A percentile compares a stretch with the other conserved stretches of the same genome.
phyloP scores from a whole-genome alignment of 2,329 filamentous ascomycete genomes.

The Chaetothyriales sp. region DNA sequence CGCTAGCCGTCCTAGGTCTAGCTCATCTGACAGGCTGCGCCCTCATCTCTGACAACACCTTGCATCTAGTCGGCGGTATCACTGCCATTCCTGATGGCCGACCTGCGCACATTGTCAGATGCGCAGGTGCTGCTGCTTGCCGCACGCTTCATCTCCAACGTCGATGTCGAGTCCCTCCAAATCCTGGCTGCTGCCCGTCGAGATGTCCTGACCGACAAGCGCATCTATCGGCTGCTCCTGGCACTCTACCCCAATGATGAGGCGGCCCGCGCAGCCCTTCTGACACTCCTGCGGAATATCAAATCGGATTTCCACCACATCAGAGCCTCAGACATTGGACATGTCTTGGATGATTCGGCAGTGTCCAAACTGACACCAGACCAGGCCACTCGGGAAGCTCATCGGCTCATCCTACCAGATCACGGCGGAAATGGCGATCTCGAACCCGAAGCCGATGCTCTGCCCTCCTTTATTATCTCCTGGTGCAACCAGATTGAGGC shows the following conservation, averaged over 20 bases:
- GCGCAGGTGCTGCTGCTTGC: constrained; percentile 45
- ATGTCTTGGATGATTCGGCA: neutral
- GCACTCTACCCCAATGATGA: constrained; percentile 48
- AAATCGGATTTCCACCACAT: constrained; percentile 22
- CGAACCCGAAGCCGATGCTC: neutral
- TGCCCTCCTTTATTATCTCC: constrained; percentile 38
- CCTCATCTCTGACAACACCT: too few relatives aligned
- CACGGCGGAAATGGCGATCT: neutral
- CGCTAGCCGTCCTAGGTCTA: too few relatives aligned
- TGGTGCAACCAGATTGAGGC: constrained; percentile 44
- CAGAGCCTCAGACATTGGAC: constrained; percentile 1
- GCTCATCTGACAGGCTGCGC: too few relatives aligned
- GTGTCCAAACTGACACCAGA: neutral
- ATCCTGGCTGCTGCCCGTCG: constrained; percentile 35
- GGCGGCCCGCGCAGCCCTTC: constrained; percentile 23
- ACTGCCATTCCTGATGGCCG: constrained; percentile 21
- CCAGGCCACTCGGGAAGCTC: constrained; percentile 24
- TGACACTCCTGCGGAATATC: constrained; percentile 7
- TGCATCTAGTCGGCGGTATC: neutral
- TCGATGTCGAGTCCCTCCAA: constrained; percentile 38
- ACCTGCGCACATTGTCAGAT: constrained; percentile 31
- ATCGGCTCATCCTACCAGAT: constrained; percentile 18
- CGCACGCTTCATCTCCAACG: constrained; percentile 39
- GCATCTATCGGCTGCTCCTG: constrained; percentile 44
- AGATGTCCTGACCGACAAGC: constrained; percentile 34